These are phyloP conservation scores for Mucor irregularis DNA, from an alignment of 371 early-diverging fungal species.

Conservation along the genomic window DNA sequence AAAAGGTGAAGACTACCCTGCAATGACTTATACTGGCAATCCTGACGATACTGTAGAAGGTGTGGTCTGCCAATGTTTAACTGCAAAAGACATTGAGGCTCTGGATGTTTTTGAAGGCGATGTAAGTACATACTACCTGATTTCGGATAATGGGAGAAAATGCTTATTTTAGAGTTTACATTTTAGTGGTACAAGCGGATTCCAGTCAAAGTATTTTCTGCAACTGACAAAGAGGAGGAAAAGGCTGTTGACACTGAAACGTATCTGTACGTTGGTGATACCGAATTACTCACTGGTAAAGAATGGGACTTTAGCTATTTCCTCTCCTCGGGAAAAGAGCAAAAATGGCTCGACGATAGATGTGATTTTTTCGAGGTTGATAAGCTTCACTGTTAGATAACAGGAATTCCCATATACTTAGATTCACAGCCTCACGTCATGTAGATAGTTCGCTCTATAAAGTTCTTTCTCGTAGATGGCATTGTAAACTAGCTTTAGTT, in stretches of 20 bases:
- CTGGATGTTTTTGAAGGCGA: slow-evolving; percentile 47
- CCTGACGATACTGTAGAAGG: slow-evolving; percentile 28
- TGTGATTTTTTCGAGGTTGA: slow-evolving; percentile 25
- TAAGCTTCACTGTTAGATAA: slow-evolving; percentile 2
- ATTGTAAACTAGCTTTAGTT: too few species aligned
- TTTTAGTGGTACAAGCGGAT: slow-evolving; percentile 38
- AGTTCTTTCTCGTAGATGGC: too few species aligned
- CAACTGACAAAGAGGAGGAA: too few species aligned
- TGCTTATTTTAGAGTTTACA: too few species aligned
- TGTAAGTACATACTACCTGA: slow-evolving; percentile 14
- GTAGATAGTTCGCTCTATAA: too few species aligned
- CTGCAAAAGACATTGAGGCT: slow-evolving; percentile 22
- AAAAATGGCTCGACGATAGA: slow-evolving; percentile 27
- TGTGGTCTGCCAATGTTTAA: slow-evolving; percentile 31
- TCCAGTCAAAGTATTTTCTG: slow-evolving; percentile 14
- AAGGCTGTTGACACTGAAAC: slow-evolving; percentile 15
- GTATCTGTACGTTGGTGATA: slow-evolving; percentile 43
- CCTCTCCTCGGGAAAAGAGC: slow-evolving; percentile 13
- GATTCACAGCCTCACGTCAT: too few species aligned
- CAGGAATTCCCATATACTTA: too few species aligned
- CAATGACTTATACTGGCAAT: slow-evolving; percentile 26
- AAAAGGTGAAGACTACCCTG: slow-evolving; percentile 40
- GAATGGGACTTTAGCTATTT: slow-evolving; percentile 37
- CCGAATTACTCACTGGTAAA: slow-evolving; percentile 14
- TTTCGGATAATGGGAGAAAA: too few species aligned